phyloP scores from a whole-genome alignment of 1,284 basidiomycete species.

The Stygiomarasmius scandens region DNA sequence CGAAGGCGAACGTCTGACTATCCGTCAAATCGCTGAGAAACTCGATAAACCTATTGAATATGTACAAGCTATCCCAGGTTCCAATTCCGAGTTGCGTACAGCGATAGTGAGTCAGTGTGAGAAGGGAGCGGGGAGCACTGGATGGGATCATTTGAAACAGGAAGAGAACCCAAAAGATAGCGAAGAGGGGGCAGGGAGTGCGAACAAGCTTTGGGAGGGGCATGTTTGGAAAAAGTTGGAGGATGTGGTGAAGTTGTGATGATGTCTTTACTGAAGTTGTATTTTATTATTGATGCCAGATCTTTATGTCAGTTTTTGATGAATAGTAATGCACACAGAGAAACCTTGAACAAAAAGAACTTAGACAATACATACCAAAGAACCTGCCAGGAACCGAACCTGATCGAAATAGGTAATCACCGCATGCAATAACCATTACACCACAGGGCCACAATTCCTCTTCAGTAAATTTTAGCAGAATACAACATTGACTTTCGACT shows the following conservation, averaged over 20 bases:
- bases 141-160: conserved; percentile 14
- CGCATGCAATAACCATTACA: too few species aligned
- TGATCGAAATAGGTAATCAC: too few species aligned
- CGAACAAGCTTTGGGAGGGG: conserved; percentile 25
- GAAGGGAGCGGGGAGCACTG: conserved; percentile 12
- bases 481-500: too few species aligned
- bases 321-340: too few species aligned
- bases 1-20: conserved; percentile 27
- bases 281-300: too few species aligned
- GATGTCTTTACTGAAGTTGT: too few species aligned
- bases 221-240: conserved; percentile 23
- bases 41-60: conserved; percentile 20
- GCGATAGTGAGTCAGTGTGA: neutral
- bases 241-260: conserved; percentile 1
- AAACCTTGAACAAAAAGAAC: too few species aligned
- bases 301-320: too few species aligned
- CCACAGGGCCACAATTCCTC: too few species aligned
- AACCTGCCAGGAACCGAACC: too few species aligned
- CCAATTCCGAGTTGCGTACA: neutral
- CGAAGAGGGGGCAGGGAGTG: conserved; percentile 12
- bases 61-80: conserved; percentile 20
- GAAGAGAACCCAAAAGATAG: conserved; percentile 11
- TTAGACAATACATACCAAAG: too few species aligned
- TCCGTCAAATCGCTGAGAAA: conserved; percentile 23
- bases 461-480: too few species aligned